Conservation (phyloP, 495 filamentous ascomycete species). For the Lophium mytilinum region DNA sequence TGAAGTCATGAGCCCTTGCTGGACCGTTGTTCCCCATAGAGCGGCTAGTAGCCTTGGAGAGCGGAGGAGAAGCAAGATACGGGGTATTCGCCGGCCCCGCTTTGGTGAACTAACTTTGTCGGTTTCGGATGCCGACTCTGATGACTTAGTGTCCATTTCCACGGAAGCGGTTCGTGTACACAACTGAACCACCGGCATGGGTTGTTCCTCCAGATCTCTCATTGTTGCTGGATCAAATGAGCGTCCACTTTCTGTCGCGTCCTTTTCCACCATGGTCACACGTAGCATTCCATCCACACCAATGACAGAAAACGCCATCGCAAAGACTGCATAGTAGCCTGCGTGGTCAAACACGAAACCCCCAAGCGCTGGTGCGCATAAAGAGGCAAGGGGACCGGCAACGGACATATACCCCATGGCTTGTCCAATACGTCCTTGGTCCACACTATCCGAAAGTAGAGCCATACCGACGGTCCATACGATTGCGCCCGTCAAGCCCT, state of each 20-base stretch:
- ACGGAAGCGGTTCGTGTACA: not conserved
- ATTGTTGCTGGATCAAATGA: too few species aligned
- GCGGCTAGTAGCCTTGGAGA: slow-evolving; percentile 1
- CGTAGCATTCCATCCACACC: slow-evolving; percentile 1
- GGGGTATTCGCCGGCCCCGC: slow-evolving; percentile 1
- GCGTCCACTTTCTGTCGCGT: not conserved
- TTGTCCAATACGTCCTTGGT: slow-evolving; percentile 17
- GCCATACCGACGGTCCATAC: slow-evolving; percentile 19
- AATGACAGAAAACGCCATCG: not conserved
- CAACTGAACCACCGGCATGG: not conserved
- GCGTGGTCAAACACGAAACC: not conserved
- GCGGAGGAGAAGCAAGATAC: slow-evolving; percentile 1
- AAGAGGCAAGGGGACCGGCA: not conserved
- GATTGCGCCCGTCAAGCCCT: slow-evolving; percentile 22
- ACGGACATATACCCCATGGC: slow-evolving; percentile 17
- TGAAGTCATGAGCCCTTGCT: not conserved
- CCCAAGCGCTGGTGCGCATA: slow-evolving; percentile 3
- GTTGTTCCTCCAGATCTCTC: not conserved
- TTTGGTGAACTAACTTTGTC: not conserved
- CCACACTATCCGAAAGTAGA: slow-evolving; percentile 18
- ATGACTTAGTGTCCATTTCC: not conserved
- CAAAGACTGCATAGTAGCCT: slow-evolving; percentile 9
- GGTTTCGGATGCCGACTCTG: not conserved
- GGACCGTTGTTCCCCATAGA: slow-evolving; percentile 43
- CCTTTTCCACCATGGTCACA: not conserved